Evolutionary conservation across 2,329 filamentous ascomycete species (phyloP).

Genomic region (Xylariaceae sp.): DNA sequence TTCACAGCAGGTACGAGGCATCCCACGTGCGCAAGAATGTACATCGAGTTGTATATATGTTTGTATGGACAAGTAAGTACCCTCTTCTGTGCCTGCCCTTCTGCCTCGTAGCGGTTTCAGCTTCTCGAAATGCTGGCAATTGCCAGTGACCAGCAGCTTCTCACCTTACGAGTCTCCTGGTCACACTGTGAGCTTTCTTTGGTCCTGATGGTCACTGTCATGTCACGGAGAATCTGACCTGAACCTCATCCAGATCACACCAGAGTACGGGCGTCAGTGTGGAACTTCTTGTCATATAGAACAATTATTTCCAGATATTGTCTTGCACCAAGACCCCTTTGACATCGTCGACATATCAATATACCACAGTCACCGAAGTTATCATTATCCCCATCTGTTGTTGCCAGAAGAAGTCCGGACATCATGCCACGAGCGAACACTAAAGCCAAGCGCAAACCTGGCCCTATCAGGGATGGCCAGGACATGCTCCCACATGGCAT

Average conservation of each 20-base stretch:
- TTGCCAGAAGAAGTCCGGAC: not conserved
- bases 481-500: conserved; percentile 27
- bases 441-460: conserved; percentile 18
- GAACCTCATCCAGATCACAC: too few relatives aligned
- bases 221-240: too few relatives aligned
- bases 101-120: too few relatives aligned
- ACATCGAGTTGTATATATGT: too few relatives aligned
- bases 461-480: conserved; percentile 20
- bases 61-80: not conserved
- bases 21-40: not conserved
- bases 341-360: not conserved
- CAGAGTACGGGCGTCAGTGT: too few relatives aligned
- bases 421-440: conserved; percentile 17
- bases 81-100: not conserved
- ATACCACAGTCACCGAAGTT: not conserved
- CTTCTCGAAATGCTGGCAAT: too few relatives aligned
- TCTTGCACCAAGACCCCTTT: not conserved
- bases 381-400: not conserved
- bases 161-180: too few relatives aligned
- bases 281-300: too few relatives aligned
- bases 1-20: not conserved
- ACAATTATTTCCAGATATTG: too few relatives aligned
- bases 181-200: too few relatives aligned
- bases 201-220: too few relatives aligned
- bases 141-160: too few relatives aligned